These are phyloP conservation scores for Arthrobotrys sinensis DNA, from an alignment of 2,329 filamentous ascomycete species.

Conservation along the genomic window DNA sequence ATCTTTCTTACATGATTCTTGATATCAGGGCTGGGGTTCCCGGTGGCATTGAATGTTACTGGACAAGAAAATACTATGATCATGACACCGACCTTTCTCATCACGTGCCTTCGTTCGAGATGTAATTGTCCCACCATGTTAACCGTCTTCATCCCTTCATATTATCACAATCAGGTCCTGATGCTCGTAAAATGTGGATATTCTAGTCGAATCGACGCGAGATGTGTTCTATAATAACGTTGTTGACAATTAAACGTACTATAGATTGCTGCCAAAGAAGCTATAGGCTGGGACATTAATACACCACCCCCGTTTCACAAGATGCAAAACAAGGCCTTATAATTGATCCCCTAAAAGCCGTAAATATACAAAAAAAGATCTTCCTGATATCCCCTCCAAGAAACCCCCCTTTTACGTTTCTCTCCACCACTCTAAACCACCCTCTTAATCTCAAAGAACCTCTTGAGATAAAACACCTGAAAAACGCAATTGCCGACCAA, in stretches of 20 bases:
- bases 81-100: not conserved
- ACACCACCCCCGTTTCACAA: not conserved
- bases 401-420: not conserved
- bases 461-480: slow-evolving; percentile 99
- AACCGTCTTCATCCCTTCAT: no score
- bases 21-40: not conserved
- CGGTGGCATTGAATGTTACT: slow-evolving; percentile 11
- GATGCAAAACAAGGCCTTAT: not conserved
- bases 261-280: slow-evolving; percentile 6
- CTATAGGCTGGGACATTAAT: slow-evolving; percentile 16
- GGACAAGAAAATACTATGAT: not conserved
- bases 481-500: slow-evolving; percentile 93
- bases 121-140: no score
- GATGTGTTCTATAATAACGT: not conserved
- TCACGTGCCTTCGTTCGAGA: not conserved
- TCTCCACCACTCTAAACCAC: slow-evolving; percentile 72
- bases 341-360: not conserved
- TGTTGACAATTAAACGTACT: slow-evolving; percentile 1
- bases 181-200: no score
- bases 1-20: not conserved
- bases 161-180: no score
- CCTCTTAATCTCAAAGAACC: slow-evolving; percentile 92
- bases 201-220: not conserved
- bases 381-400: no score
- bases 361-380: slow-evolving; percentile 34